These are phyloP conservation scores for Chalciporus pseudorubinellus DNA, from an alignment of 768 basidiomycete genomes.

Conservation along the genomic window DNA sequence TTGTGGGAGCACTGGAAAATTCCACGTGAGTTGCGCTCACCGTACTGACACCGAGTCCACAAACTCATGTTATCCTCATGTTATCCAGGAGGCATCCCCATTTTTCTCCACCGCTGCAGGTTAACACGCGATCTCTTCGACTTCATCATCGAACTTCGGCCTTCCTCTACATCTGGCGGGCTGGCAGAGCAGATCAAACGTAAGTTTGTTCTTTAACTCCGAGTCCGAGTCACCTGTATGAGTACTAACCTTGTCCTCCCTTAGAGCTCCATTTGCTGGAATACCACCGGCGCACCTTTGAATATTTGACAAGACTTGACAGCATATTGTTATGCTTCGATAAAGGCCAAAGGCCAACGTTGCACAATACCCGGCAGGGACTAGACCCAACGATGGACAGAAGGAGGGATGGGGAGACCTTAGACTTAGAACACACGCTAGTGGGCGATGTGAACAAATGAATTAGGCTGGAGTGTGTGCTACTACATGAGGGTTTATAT, in stretches of 20 bases:
- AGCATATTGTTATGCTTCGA: too few species aligned
- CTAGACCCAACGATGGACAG: too few species aligned
- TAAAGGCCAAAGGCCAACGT: too few species aligned
- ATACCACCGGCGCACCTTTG: neutral
- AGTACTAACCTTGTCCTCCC: too few species aligned
- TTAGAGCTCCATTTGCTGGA: conserved; percentile 1
- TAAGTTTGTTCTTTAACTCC: neutral
- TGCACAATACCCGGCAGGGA: too few species aligned
- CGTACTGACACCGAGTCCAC: too few species aligned
- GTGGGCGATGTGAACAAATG: too few species aligned
- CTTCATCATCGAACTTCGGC: neutral
- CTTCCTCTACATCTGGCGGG: neutral
- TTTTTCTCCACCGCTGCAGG: neutral
- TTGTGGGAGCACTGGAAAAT: neutral
- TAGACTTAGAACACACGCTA: too few species aligned
- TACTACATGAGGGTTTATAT: too few species aligned
- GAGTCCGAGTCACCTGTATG: too few species aligned
- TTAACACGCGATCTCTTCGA: neutral
- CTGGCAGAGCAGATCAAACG: neutral
- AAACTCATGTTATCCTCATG: neutral
- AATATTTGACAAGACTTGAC: neutral
- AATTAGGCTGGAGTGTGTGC: too few species aligned
- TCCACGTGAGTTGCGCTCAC: neutral
- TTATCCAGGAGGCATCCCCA: neutral
- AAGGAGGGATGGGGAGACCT: too few species aligned